Base-by-base conservation (phyloP, 768 basidiomycete species). In the Boletus reticuloceps region DNA sequence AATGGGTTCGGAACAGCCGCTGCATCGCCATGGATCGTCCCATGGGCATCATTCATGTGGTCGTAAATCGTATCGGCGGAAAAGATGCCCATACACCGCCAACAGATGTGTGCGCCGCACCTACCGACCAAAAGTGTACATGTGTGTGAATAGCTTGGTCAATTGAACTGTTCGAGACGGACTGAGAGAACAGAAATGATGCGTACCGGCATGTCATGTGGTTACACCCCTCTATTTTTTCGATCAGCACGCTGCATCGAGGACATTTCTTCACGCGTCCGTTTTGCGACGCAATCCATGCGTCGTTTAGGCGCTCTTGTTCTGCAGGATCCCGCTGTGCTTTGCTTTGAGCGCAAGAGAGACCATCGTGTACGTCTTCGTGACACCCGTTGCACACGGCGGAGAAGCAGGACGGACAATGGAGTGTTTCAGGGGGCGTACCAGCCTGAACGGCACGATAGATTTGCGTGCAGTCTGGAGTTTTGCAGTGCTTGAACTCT, bases 91-190 rank as follows among this genome's bases (percentile, higher is more conserved):
- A 82, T 66, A 53, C 85, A 86, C 9, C 68, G 67, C 91, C 90
- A 92, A 58, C 90, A 92, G 3, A 86, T 84, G 66, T 92, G 90
- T 1, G 85, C 86, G 46, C 81, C 77, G 66, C 90, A 92, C 46
- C 79, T 85, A 34, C 20, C 10, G 17, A 32, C 22, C 22, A 2
- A n/a, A 1, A 17, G 37, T 11, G 11, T 5, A 1, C 1, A 39
- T 12, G 29, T 29, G 8, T 29, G 29, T 29, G 2, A 29, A 29
- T 29, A 29, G 29, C 8, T 29, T 7, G 36, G 36, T 37, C 36
- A 3, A 17, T 14, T 0, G 16, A 8, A 16, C 2, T 14, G 36
- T 20, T 25, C 16, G 13, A 3, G 19, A 17, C 29, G 9, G 8
- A 9, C 29, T 10, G 29, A 29, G 9, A 29, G 2, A 22, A 45